Evolutionary conservation across 73 alveolate genomes (phyloP).

Genomic region (Paramecium caudatum): DNA sequence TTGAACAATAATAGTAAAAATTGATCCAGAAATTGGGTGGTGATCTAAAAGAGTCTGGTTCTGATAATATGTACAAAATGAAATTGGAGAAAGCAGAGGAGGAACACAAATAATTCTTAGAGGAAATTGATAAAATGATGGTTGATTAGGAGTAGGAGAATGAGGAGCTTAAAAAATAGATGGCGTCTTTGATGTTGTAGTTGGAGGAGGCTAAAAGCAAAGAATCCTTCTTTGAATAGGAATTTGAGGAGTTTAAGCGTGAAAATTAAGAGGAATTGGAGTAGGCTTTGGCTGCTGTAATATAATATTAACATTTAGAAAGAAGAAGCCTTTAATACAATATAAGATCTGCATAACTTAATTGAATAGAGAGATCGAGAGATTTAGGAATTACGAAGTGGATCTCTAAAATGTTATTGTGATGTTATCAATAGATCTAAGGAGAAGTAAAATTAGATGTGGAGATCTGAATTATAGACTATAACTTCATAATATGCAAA

Average conservation of each 20-base stretch:
- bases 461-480: conserved; percentile 45
- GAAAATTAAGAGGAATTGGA: neutral
- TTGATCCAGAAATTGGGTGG: neutral
- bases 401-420: neutral
- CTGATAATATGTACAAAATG: conserved; percentile 45
- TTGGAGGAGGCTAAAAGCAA: conserved; percentile 40
- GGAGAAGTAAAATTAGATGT: conserved; percentile 25
- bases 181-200: conserved; percentile 4
- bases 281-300: neutral
- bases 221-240: conserved; percentile 35
- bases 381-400: neutral
- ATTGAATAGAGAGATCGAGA: neutral
- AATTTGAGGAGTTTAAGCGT: conserved; percentile 39
- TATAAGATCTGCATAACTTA: neutral
- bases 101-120: conserved; percentile 78
- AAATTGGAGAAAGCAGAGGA: conserved; percentile 75
- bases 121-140: conserved; percentile 76
- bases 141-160: conserved; percentile 78
- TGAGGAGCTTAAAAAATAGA: conserved; percentile 59
- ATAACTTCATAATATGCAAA: conserved; percentile 43
- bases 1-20: conserved; percentile 40
- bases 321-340: conserved; percentile 36
- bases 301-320: neutral
- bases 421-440: conserved; percentile 60
- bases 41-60: neutral